A percentile compares a stretch with the other conserved stretches of the same genome.
Evolutionary conservation across 2,329 filamentous ascomycete genomes (phyloP).

Genomic region (Dactylellina leptospora): DNA sequence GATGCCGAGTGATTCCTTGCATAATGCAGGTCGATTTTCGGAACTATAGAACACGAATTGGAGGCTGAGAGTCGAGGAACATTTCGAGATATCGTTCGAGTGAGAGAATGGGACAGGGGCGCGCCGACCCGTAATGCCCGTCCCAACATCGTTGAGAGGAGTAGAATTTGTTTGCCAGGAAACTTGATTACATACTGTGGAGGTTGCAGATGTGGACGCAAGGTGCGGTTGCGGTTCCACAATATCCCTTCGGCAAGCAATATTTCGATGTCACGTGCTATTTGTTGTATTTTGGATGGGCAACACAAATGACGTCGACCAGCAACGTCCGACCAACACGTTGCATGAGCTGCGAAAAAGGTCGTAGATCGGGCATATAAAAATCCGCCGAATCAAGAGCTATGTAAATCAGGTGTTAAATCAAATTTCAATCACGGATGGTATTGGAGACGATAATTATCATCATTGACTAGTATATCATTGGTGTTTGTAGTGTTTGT

Average conservation of each 20-base stretch:
- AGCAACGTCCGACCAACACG: not conserved
- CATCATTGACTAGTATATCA: no score
- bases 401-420: no score
- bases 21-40: constrained; percentile 16
- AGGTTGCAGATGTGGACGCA: constrained; percentile 3
- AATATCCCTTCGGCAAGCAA: not conserved
- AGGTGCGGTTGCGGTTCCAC: not conserved
- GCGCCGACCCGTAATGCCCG: constrained; percentile 38
- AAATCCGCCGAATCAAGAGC: no score
- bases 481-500: no score
- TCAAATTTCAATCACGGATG: no score
- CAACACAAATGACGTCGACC: not conserved
- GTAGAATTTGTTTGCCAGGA: not conserved
- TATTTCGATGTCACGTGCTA: constrained; percentile 46
- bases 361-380: no score
- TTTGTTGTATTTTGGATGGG: constrained; percentile 28
- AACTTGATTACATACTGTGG: constrained; percentile 24
- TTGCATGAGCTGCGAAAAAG: no score
- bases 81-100: constrained; percentile 5
- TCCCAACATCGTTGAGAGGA: constrained; percentile 24
- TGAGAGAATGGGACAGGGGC: constrained; percentile 28
- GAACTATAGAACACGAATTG: not conserved
- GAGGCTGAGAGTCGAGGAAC: not conserved
- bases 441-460: no score
- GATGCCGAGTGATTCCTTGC: constrained; percentile 37